A percentile compares a stretch with the other conserved stretches of the same genome.
phyloP scores from a whole-genome alignment of 164 flowering plant species.

The Liriodendron chinense region DNA sequence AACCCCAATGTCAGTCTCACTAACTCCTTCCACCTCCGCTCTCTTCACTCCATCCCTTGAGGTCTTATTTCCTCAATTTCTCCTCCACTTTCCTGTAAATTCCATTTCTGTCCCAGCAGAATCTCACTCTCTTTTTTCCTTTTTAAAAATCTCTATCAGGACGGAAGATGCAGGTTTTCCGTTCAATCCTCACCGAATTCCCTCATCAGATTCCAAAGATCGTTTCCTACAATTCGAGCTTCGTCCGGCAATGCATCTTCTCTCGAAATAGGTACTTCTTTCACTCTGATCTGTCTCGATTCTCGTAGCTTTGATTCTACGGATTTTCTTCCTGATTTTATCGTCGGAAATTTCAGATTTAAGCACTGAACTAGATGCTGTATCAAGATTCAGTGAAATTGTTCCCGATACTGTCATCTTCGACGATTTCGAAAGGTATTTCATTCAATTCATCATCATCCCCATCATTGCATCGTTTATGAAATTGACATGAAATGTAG shows the following conservation, averaged over 20 bases:
- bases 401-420: slow-evolving; percentile 96
- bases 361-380: slow-evolving; percentile 73
- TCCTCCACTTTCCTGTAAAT: background rate
- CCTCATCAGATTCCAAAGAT: slow-evolving; percentile 27
- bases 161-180: slow-evolving; percentile 21
- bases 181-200: slow-evolving; percentile 32
- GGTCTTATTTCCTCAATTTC: background rate
- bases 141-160: slow-evolving; percentile 4
- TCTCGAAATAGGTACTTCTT: slow-evolving; percentile 43
- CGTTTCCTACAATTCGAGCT: slow-evolving; percentile 50
- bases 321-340: background rate
- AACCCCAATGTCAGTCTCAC: background rate
- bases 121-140: background rate
- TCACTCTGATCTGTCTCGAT: slow-evolving; percentile 3
- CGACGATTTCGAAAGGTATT: slow-evolving; percentile 85
- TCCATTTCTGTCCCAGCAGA: background rate
- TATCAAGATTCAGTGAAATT: slow-evolving; percentile 79
- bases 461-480: background rate
- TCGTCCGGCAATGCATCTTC: slow-evolving; percentile 54
- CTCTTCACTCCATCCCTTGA: background rate
- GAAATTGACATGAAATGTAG: slow-evolving; percentile 25
- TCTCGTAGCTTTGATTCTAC: background rate
- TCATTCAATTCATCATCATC: background rate
- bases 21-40: slow-evolving; percentile 4
- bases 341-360: slow-evolving; percentile 31